Evolutionary conservation across 441 rosid species (phyloP).

Genomic region (Brassica balearica): DNA sequence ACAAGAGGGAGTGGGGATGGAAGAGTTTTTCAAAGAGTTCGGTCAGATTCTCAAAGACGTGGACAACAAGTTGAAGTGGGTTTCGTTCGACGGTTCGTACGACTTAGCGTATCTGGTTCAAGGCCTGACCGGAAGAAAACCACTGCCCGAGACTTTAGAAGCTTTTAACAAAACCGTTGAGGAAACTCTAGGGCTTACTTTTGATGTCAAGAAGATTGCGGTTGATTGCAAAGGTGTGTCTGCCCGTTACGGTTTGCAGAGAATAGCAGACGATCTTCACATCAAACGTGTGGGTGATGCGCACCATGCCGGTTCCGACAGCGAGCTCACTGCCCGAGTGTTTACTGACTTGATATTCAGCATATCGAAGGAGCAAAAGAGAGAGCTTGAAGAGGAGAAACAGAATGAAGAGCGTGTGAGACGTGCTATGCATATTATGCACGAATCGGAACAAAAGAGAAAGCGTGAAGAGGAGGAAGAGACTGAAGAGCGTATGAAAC

Average conservation of each 20-base stretch:
- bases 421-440: neutral
- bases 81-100: slow-evolving; percentile 13
- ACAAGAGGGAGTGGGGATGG: neutral
- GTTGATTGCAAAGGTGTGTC: neutral
- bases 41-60: neutral
- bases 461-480: slow-evolving; percentile 2
- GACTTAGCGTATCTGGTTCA: slow-evolving; percentile 16
- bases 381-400: neutral
- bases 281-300: slow-evolving; percentile 26
- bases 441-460: neutral
- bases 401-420: neutral
- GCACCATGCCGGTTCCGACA: slow-evolving; percentile 41
- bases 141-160: neutral
- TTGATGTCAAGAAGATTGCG: slow-evolving; percentile 14
- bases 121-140: neutral
- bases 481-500: slow-evolving; percentile 6
- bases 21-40: slow-evolving; percentile 6
- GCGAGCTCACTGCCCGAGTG: slow-evolving; percentile 21
- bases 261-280: slow-evolving; percentile 1
- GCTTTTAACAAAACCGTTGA: neutral
- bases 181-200: neutral
- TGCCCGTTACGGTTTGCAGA: slow-evolving; percentile 20
- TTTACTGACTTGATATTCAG: neutral
- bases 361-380: neutral
- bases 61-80: slow-evolving; percentile 3